A percentile compares a stretch with the other conserved stretches of the same genome.
Conservation (phyloP, 2,329 filamentous ascomycete species). For the Talaromyces amestolkiae region DNA sequence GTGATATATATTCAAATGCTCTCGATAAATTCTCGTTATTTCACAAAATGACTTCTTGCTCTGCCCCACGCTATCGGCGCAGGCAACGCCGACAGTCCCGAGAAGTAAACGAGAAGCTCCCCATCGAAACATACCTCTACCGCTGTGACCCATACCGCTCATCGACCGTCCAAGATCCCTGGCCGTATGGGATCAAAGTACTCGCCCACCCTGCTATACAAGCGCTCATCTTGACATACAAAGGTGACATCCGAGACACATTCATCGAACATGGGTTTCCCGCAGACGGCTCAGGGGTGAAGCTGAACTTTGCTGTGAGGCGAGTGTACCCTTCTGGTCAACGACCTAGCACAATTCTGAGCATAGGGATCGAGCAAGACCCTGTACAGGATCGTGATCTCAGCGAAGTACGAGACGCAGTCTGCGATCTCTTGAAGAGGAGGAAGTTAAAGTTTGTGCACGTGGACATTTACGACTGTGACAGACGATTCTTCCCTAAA, state of each 20-base stretch:
- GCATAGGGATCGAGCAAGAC: background rate
- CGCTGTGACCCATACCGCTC: constrained; percentile 5
- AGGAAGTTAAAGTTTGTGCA: background rate
- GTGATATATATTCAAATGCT: background rate
- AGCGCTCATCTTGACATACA: background rate
- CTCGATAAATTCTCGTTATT: background rate
- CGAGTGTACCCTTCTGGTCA: background rate
- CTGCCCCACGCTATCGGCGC: background rate
- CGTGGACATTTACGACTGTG: constrained; percentile 2
- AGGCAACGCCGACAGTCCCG: background rate
- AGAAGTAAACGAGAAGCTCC: background rate
- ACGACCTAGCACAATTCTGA: background rate
- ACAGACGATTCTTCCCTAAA: background rate
- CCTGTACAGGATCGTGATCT: background rate
- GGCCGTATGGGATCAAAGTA: background rate
- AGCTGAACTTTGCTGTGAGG: background rate
- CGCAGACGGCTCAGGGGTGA: background rate
- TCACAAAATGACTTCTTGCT: background rate
- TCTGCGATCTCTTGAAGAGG: background rate
- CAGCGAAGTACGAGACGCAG: background rate
- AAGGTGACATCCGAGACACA: background rate
- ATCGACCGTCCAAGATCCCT: background rate
- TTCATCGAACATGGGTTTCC: background rate
- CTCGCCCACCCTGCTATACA: background rate
- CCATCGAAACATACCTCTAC: background rate